Percentiles rank a stretch among this genome's conserved stretches.
phyloP scores from a whole-genome alignment of 2,329 filamentous ascomycete genomes.

The Mycosphaerelloides madeirae region DNA sequence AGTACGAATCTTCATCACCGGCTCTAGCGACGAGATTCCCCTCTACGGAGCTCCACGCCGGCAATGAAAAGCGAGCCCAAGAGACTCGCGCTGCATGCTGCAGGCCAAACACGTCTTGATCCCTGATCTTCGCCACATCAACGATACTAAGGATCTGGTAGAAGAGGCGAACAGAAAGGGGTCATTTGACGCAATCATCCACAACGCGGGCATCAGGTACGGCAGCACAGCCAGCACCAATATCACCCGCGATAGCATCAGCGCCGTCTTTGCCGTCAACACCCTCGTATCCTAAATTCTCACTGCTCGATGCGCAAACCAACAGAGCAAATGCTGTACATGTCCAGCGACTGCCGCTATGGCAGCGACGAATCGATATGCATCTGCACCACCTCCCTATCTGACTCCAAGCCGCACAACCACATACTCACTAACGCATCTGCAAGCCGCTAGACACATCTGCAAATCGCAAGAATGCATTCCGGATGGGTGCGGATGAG shows the following conservation, averaged over 20 bases:
- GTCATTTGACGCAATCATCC: not conserved
- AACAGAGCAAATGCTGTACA: not conserved
- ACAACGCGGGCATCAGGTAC: conserved; percentile 1
- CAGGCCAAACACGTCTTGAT: conserved; percentile 1
- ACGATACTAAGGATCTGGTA: not conserved
- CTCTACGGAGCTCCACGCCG: conserved; percentile 1
- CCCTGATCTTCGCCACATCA: not conserved
- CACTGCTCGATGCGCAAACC: conserved; percentile 1
- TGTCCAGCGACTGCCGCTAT: not conserved
- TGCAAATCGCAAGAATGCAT: not conserved
- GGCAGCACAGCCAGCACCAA: not conserved
- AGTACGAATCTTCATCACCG: conserved; percentile 3
- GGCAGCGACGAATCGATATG: not conserved
- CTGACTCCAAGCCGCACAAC: not conserved
- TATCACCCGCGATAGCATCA: conserved; percentile 1
- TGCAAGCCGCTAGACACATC: not conserved
- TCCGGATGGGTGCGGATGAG: not conserved
- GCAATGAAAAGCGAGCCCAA: not conserved
- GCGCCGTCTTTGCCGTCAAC: conserved; percentile 2
- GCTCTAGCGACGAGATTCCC: conserved; percentile 1
- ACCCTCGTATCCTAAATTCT: not conserved
- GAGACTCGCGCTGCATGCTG: not conserved
- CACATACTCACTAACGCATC: not conserved
- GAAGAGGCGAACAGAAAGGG: not conserved
- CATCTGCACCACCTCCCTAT: not conserved